These are phyloP conservation scores for Microsporum audouinii DNA, from an alignment of 2,329 filamentous ascomycete genomes.

Conservation along the genomic window DNA sequence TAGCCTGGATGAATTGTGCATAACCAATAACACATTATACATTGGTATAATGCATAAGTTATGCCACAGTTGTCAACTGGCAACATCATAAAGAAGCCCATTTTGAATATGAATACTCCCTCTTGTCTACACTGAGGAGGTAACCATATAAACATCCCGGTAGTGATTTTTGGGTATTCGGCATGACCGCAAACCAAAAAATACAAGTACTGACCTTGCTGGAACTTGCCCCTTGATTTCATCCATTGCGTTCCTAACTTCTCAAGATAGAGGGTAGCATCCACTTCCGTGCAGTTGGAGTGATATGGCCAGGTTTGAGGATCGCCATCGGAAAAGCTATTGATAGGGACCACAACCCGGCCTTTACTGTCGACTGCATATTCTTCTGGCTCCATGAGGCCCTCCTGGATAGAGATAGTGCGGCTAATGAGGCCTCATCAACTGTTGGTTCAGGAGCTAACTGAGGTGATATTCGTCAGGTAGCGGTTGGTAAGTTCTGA, in stretches of 20 bases:
- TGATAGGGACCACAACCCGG: conserved; percentile 23
- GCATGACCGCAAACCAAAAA: not conserved
- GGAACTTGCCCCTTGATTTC: conserved; percentile 29
- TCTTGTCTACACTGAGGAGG: not conserved
- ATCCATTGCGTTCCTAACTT: conserved; percentile 42
- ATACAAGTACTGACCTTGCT: conserved; percentile 22
- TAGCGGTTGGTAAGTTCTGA: not conserved
- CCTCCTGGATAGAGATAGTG: not conserved
- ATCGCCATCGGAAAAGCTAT: conserved; percentile 31
- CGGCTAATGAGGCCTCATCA: not conserved
- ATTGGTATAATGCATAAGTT: not conserved
- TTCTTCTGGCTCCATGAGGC: not conserved
- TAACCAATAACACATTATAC: not conserved
- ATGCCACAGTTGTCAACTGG: not conserved
- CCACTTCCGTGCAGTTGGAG: conserved; percentile 24
- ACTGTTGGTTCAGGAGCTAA: not conserved
- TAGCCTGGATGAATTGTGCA: not conserved
- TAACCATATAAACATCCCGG: not conserved
- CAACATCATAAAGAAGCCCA: not conserved
- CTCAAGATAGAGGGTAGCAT: conserved; percentile 34
- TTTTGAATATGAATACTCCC: not conserved
- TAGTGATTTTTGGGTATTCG: not conserved
- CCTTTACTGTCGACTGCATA: not conserved
- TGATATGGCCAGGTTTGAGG: conserved; percentile 27
- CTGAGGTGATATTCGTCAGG: not conserved